These are phyloP conservation scores for Colletotrichum cordylinicola DNA, from an alignment of 2,329 filamentous ascomycete genomes.

Conservation along the genomic window DNA sequence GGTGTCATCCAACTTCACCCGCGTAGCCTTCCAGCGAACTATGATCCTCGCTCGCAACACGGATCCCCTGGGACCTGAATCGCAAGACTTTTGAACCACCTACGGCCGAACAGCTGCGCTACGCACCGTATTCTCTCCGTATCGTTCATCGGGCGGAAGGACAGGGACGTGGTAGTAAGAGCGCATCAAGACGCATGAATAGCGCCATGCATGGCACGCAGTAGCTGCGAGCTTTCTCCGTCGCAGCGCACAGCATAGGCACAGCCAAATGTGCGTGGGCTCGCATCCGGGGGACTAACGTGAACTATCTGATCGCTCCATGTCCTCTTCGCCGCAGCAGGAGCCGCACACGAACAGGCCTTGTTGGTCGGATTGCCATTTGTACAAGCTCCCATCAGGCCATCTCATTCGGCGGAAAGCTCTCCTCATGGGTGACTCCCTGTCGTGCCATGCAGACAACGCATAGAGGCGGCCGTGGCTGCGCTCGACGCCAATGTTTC, in stretches of 20 bases:
- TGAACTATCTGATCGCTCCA: neutral
- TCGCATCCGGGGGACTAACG: slow-evolving; percentile 8
- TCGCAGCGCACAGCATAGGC: slow-evolving; percentile 13
- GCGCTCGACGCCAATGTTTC: slow-evolving; percentile 4
- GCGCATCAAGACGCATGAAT: slow-evolving; percentile 11
- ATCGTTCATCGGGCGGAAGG: neutral
- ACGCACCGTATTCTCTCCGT: neutral
- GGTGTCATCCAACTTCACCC: neutral
- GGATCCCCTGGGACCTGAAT: neutral
- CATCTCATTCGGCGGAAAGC: slow-evolving; percentile 1
- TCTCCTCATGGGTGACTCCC: neutral
- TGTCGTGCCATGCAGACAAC: slow-evolving; percentile 11
- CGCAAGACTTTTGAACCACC: neutral
- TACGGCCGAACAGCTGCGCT: neutral
- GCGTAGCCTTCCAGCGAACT: neutral
- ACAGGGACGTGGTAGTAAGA: neutral
- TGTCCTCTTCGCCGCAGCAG: neutral
- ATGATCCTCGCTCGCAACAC: neutral
- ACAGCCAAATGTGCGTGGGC: slow-evolving; percentile 9
- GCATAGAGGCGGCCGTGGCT: neutral
- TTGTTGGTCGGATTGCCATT: neutral
- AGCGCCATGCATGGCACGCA: slow-evolving; percentile 17
- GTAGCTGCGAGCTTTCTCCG: slow-evolving; percentile 11
- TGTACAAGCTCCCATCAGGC: neutral
- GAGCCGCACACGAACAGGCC: neutral